Percentiles rank a stretch among this genome's conserved stretches.
Conservation (phyloP, 345 rosid genomes). For the Citrus reticulata region DNA sequence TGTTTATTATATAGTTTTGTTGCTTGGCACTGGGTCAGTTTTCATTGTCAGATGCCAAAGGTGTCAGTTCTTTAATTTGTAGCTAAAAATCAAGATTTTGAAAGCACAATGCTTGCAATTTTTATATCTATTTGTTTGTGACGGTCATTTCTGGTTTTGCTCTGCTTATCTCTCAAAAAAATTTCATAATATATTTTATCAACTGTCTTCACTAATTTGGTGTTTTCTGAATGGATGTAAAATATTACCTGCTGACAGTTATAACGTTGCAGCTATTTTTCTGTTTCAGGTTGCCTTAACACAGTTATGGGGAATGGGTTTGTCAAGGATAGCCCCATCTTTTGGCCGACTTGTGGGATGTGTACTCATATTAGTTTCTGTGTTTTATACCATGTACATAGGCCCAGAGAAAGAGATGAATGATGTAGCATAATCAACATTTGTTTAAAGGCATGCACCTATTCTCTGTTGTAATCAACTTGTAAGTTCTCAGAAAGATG, state of each 20-base stretch:
- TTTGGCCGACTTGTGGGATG: constrained; percentile 69
- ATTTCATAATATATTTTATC: not conserved
- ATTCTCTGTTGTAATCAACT: not conserved
- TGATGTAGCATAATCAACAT: constrained; percentile 14
- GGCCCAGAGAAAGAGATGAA: constrained; percentile 72
- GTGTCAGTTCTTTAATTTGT: not conserved
- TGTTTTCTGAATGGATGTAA: not conserved
- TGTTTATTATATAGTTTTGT: not conserved
- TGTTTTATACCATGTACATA: constrained; percentile 50
- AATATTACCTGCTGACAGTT: not conserved
- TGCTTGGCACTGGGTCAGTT: not conserved
- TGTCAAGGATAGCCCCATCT: constrained; percentile 35
- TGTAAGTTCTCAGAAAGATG: not conserved
- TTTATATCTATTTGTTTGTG: not conserved
- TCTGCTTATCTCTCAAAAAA: not conserved
- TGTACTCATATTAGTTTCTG: constrained; percentile 63
- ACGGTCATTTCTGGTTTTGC: not conserved
- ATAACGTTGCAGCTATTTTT: not conserved
- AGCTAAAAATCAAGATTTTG: not conserved
- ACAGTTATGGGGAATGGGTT: constrained; percentile 53
- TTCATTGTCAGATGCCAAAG: not conserved
- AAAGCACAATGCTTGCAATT: not conserved
- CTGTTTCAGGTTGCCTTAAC: constrained; percentile 56
- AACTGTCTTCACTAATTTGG: not conserved
- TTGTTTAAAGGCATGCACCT: not conserved